Conservation (phyloP, 495 filamentous ascomycete genomes). For the Penicillium argentinense region DNA sequence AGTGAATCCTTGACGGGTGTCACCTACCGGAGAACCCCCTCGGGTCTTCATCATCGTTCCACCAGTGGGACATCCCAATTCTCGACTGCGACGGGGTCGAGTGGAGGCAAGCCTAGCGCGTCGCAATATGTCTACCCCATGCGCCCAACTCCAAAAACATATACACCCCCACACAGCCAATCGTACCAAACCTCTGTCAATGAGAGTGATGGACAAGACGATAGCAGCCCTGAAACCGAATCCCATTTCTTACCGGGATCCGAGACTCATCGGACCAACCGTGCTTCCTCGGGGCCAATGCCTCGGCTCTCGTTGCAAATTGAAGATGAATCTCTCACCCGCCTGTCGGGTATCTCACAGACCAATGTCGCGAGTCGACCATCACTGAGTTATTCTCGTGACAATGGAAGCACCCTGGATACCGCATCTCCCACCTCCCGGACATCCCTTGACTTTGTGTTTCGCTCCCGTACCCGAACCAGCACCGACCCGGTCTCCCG, state of each 20-base stretch:
- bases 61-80: conserved; percentile 58
- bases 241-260: conserved; percentile 16
- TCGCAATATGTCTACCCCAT: conserved; percentile 59
- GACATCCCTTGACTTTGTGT: conserved; percentile 57
- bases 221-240: conserved; percentile 32
- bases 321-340: conserved; percentile 48
- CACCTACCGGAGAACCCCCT: conserved; percentile 31
- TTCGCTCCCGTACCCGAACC: conserved; percentile 47
- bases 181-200: conserved; percentile 51
- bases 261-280: conserved; percentile 30
- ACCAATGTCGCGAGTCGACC: conserved; percentile 52
- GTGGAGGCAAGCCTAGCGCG: conserved; percentile 44
- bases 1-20: conserved; percentile 29
- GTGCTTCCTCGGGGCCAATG: conserved; percentile 30
- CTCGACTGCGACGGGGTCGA: conserved; percentile 48
- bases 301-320: conserved; percentile 46
- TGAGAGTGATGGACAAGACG: conserved; percentile 46
- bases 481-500: conserved; percentile 51
- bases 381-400: conserved; percentile 49
- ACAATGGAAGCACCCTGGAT: conserved; percentile 41
- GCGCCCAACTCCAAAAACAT: conserved; percentile 57
- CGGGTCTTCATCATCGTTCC: conserved; percentile 51
- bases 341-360: conserved; percentile 50
- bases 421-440: conserved; percentile 51
- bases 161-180: conserved; percentile 54